These are phyloP conservation scores for Metschnikowia lunata DNA, from an alignment of 805 yeast genomes.

Conservation along the genomic window DNA sequence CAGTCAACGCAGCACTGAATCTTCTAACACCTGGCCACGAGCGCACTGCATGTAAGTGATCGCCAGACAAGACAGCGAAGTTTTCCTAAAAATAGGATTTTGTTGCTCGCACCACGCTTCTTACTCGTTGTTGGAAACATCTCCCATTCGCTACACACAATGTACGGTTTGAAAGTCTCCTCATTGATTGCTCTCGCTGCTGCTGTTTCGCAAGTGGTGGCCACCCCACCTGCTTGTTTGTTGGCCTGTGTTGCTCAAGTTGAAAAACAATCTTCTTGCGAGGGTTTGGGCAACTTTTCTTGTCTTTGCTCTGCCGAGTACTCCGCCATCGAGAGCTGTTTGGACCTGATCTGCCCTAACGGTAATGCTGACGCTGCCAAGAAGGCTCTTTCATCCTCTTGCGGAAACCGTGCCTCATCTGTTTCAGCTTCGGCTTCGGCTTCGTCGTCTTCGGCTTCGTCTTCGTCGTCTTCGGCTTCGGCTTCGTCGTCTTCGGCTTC, in stretches of 20 bases:
- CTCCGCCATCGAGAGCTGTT: slow-evolving; percentile 53
- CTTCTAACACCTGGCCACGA: neutral
- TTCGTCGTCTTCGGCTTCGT: slow-evolving; percentile 9
- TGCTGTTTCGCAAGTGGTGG: slow-evolving; percentile 45
- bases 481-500: slow-evolving; percentile 18
- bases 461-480: slow-evolving; percentile 14
- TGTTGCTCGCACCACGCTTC: neutral
- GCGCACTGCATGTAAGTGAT: slow-evolving; percentile 5
- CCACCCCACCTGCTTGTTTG: slow-evolving; percentile 88
- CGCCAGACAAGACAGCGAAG: neutral
- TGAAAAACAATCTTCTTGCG: slow-evolving; percentile 52
- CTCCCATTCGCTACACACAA: neutral
- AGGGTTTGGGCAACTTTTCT: slow-evolving; percentile 54
- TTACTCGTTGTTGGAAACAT: neutral
- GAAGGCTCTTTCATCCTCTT: slow-evolving; percentile 50
- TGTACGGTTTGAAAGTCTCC: slow-evolving; percentile 16
- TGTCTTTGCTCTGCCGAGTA: slow-evolving; percentile 66
- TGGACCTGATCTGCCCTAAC: slow-evolving; percentile 64
- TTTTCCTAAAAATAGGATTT: slow-evolving; percentile 3
- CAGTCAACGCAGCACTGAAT: neutral
- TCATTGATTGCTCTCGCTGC: slow-evolving; percentile 32
- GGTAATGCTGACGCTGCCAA: slow-evolving; percentile 56
- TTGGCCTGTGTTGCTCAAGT: slow-evolving; percentile 83
- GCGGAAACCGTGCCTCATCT: slow-evolving; percentile 41
- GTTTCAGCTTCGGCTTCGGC: slow-evolving; percentile 15